Evolutionary conservation across 2,329 filamentous ascomycete species (phyloP).

Genomic region (Trichoderma harzianum): DNA sequence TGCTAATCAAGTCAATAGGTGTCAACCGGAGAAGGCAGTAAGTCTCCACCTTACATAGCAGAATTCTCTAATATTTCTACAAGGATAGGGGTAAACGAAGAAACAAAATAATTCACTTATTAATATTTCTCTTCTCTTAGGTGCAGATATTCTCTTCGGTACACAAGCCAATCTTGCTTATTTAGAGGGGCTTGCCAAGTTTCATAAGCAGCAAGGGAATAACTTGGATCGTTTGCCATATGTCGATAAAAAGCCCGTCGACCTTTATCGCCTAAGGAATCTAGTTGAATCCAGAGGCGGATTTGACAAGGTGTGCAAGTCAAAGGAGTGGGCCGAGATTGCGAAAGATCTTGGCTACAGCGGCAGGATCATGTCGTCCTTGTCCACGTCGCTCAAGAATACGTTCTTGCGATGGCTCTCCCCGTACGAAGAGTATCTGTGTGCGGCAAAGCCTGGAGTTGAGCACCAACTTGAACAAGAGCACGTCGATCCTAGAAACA

Average conservation of each 20-base stretch:
- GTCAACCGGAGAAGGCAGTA: constrained; percentile 89
- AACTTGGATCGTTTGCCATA: constrained; percentile 92
- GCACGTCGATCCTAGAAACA: constrained; percentile 72
- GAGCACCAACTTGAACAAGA: constrained; percentile 92
- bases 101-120: constrained; percentile 32
- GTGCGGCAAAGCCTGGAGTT: constrained; percentile 88
- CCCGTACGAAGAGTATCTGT: constrained; percentile 92
- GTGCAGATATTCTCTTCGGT: constrained; percentile 52
- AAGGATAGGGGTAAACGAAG: background rate
- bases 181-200: constrained; percentile 89
- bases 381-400: constrained; percentile 97
- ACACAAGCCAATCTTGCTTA: constrained; percentile 95
- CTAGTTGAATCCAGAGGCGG: constrained; percentile 91
- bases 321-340: constrained; percentile 99
- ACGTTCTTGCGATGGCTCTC: constrained; percentile 96
- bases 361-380: constrained; percentile 98
- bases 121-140: constrained; percentile 42
- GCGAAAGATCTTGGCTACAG: constrained; percentile 95
- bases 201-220: constrained; percentile 93
- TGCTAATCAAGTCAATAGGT: constrained; percentile 43
- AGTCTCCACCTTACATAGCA: constrained; percentile 32
- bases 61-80: background rate
- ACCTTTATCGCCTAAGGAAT: constrained; percentile 94
- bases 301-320: constrained; percentile 94
- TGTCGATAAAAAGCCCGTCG: constrained; percentile 94